These are phyloP conservation scores for Trichosporon ovoides DNA, from an alignment of 1,284 basidiomycete species.

Conservation along the genomic window DNA sequence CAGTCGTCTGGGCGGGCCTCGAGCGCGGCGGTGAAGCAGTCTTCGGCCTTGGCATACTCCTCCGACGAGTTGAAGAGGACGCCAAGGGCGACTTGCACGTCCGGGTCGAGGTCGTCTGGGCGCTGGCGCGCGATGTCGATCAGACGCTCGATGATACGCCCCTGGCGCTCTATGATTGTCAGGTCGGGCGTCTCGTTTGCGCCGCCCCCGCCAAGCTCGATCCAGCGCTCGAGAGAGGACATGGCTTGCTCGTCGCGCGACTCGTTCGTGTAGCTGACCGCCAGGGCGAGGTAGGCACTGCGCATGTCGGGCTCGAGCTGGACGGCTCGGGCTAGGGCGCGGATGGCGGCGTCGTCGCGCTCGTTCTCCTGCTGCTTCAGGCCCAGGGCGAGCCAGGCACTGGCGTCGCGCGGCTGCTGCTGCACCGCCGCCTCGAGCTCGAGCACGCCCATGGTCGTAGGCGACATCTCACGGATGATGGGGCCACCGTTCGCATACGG, in stretches of 20 bases:
- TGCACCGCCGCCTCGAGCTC: conserved; percentile 89
- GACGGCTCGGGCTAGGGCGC: conserved; percentile 74
- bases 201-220: conserved; percentile 41
- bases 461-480: conserved; percentile 45
- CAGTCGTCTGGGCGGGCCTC: conserved; percentile 87
- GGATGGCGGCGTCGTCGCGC: conserved; percentile 82
- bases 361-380: conserved; percentile 99
- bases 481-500: conserved; percentile 65
- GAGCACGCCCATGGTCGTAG: conserved; percentile 58
- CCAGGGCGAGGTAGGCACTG: conserved; percentile 83
- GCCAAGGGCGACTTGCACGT: conserved; percentile 91
- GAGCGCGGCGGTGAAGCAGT: conserved; percentile 89
- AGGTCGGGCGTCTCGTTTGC: conserved; percentile 12
- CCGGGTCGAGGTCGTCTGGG: conserved; percentile 69
- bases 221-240: conserved; percentile 78
- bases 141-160: conserved; percentile 40
- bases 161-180: conserved; percentile 23
- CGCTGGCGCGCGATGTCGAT: conserved; percentile 48
- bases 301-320: conserved; percentile 72
- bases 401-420: conserved; percentile 63
- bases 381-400: conserved; percentile 85
- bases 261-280: conserved; percentile 91
- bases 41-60: conserved; percentile 86
- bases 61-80: conserved; percentile 89
- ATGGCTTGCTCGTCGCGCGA: conserved; percentile 67